Percentiles rank a stretch among this genome's conserved stretches.
Evolutionary conservation across 345 rosid species (phyloP).

Genomic region (Cardamine chenopodiifolia): DNA sequence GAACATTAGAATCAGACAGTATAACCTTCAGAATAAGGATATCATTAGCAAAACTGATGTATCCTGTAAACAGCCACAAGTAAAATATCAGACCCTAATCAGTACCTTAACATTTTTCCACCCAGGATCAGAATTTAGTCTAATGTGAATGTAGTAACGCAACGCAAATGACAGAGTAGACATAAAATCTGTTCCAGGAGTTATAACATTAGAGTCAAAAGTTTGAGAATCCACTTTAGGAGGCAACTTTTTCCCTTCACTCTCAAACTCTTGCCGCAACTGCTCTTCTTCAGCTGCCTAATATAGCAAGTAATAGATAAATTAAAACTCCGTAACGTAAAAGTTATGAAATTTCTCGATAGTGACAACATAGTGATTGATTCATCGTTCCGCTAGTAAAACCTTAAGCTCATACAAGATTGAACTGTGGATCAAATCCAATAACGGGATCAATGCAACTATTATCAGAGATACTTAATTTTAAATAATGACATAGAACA

Average conservation of each 20-base stretch:
- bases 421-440: background rate
- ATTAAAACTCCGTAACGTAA: background rate
- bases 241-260: slow-evolving; percentile 82
- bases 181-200: slow-evolving; percentile 97
- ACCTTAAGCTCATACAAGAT: background rate
- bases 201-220: slow-evolving; percentile 88
- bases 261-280: slow-evolving; percentile 77
- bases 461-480: background rate
- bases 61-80: background rate
- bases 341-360: background rate
- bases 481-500: background rate
- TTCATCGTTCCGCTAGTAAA: background rate
- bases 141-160: slow-evolving; percentile 81
- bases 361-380: background rate
- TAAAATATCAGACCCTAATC: background rate
- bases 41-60: slow-evolving; percentile 32
- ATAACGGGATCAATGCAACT: background rate
- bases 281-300: slow-evolving; percentile 90
- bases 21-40: slow-evolving; percentile 68
- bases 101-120: slow-evolving; percentile 91
- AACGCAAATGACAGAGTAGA: slow-evolving; percentile 78
- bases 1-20: slow-evolving; percentile 98
- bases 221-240: slow-evolving; percentile 67
- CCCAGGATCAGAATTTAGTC: slow-evolving; percentile 90
- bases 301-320: background rate